These are phyloP conservation scores for Talinum fruticosum DNA, from an alignment of 148 eudicot genomes.

Conservation along the genomic window DNA sequence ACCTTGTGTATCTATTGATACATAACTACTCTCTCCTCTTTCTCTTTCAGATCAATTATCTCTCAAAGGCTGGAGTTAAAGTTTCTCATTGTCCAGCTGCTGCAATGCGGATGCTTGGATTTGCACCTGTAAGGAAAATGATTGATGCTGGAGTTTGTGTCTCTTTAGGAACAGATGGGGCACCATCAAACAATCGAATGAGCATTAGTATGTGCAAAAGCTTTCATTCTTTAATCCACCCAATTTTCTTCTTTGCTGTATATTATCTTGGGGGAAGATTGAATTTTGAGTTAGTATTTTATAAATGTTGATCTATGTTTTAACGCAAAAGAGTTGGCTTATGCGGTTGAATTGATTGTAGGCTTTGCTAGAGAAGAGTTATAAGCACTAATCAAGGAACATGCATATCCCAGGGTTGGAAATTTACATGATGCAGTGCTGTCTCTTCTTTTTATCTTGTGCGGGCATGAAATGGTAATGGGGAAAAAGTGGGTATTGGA, in stretches of 20 bases:
- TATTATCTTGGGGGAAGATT: background rate
- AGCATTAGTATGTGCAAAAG: slow-evolving; percentile 60
- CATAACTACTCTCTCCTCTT: background rate
- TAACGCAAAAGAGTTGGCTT: background rate
- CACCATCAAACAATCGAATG: slow-evolving; percentile 95
- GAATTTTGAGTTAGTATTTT: background rate
- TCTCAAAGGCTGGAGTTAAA: slow-evolving; percentile 73
- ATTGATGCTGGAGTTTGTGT: slow-evolving; percentile 75
- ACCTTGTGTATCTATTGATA: background rate
- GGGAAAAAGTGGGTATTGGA: background rate
- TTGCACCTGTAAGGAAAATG: slow-evolving; percentile 89
- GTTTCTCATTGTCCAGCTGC: slow-evolving; percentile 98
- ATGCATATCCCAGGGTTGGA: background rate
- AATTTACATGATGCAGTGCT: too few relatives aligned
- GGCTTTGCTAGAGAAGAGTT: background rate
- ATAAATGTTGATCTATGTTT: too few relatives aligned
- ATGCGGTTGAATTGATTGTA: background rate
- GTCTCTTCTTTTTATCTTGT: background rate
- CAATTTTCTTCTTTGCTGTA: background rate
- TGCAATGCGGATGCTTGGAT: slow-evolving; percentile 96
- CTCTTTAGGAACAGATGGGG: slow-evolving; percentile 94
- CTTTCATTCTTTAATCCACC: background rate
- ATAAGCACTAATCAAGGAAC: background rate
- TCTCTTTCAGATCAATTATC: slow-evolving; percentile 54
- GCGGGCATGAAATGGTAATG: background rate